Conservation (phyloP, 2,329 filamentous ascomycete genomes). For the Passalora sequoiae region DNA sequence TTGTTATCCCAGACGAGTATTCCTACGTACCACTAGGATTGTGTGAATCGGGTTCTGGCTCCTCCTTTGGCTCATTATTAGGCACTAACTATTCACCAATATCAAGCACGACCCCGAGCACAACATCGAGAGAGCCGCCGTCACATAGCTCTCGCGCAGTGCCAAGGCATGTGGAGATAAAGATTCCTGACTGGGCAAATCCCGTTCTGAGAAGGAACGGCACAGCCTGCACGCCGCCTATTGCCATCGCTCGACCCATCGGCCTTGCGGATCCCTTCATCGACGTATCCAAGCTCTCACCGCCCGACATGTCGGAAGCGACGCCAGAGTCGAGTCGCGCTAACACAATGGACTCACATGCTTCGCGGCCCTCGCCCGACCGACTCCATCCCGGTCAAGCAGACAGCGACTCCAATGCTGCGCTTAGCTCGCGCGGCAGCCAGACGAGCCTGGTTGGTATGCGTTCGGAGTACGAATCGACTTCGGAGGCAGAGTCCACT, state of each 20-base stretch:
- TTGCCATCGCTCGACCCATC: background rate
- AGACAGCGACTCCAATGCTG: slow-evolving; percentile 33
- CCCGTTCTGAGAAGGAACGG: slow-evolving; percentile 31
- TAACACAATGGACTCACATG: slow-evolving; percentile 46
- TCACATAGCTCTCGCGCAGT: slow-evolving; percentile 15
- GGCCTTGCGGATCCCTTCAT: slow-evolving; percentile 20
- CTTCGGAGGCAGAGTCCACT: slow-evolving; percentile 33
- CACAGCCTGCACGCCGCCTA: background rate
- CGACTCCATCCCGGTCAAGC: slow-evolving; percentile 36
- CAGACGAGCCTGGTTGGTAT: slow-evolving; percentile 42
- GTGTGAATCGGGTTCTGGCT: slow-evolving; percentile 14
- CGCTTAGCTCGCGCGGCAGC: slow-evolving; percentile 43
- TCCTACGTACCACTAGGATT: slow-evolving; percentile 19
- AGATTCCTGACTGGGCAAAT: slow-evolving; percentile 43
- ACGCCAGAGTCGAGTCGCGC: slow-evolving; percentile 41
- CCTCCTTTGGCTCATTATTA: slow-evolving; percentile 13
- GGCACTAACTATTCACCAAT: slow-evolving; percentile 12
- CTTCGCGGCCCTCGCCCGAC: slow-evolving; percentile 41
- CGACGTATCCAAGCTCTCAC: slow-evolving; percentile 26
- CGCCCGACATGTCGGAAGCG: slow-evolving; percentile 40
- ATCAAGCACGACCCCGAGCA: slow-evolving; percentile 5
- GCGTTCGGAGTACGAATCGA: slow-evolving; percentile 40
- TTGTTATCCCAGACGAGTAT: slow-evolving; percentile 38
- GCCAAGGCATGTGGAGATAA: slow-evolving; percentile 47
- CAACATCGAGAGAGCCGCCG: slow-evolving; percentile 10